Percentiles rank a stretch among this genome's conserved stretches.
Conservation (phyloP, 495 filamentous ascomycete genomes). For the Neurospora terricola region DNA sequence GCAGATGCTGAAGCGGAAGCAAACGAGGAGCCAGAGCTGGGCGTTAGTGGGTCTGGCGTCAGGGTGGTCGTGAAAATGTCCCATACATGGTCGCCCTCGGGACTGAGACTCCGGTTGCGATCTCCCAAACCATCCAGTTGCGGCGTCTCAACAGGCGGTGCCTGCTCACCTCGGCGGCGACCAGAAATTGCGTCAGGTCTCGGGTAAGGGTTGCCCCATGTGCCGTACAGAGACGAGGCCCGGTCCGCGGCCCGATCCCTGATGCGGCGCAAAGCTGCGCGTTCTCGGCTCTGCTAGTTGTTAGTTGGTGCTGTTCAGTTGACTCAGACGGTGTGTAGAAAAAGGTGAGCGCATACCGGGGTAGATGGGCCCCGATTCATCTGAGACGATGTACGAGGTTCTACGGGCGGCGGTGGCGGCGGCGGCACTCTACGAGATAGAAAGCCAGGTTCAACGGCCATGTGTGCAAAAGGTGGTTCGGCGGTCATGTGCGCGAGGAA, state of each 20-base stretch:
- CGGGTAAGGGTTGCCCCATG: background rate
- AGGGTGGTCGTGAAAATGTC: conserved; percentile 71
- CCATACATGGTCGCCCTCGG: conserved; percentile 63
- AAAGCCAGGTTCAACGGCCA: conserved; percentile 14
- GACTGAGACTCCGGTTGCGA: conserved; percentile 70
- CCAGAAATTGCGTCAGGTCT: background rate
- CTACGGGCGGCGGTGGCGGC: background rate
- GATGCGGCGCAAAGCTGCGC: background rate
- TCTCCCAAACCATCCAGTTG: conserved; percentile 68
- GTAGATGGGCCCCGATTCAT: background rate
- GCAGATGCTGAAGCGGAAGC: conserved; percentile 50
- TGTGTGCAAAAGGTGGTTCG: background rate
- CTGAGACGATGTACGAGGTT: background rate
- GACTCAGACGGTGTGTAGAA: background rate
- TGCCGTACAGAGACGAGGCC: background rate
- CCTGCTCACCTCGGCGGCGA: background rate
- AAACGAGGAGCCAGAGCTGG: conserved; percentile 74
- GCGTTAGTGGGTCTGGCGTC: conserved; percentile 67
- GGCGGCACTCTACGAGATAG: conserved; percentile 1
- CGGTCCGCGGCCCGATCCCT: background rate
- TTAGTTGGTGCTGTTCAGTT: background rate
- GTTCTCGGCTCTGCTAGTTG: background rate
- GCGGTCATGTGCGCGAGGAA: background rate
- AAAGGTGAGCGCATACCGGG: conserved; percentile 5
- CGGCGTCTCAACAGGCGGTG: background rate